A percentile compares a stretch with the other conserved stretches of the same genome.
Evolutionary conservation across 208 protist species (phyloP).

Genomic region (Leishmania tropica): DNA sequence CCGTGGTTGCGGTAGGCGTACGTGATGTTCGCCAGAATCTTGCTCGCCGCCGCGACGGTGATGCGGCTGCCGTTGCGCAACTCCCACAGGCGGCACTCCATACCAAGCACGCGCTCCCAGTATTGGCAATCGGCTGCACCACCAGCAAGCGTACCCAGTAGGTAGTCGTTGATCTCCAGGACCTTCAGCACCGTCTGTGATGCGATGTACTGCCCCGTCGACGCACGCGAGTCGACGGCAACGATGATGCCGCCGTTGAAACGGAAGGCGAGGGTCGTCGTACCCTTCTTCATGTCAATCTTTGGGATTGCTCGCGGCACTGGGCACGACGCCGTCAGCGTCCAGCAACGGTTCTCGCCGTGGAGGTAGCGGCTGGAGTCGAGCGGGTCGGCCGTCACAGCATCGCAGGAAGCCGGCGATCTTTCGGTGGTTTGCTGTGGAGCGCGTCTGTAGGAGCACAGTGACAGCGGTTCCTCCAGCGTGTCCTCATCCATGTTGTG

Average conservation of each 20-base stretch:
- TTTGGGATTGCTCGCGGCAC: slow-evolving; percentile 86
- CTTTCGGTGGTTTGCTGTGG: slow-evolving; percentile 17
- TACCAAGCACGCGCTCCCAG: slow-evolving; percentile 98
- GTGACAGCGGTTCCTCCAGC: slow-evolving; percentile 20
- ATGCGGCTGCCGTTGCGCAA: slow-evolving; percentile 97
- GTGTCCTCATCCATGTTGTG: slow-evolving; percentile 51
- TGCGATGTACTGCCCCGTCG: slow-evolving; percentile 98
- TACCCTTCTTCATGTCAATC: slow-evolving; percentile 95
- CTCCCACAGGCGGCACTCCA: slow-evolving; percentile 94
- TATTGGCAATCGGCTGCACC: slow-evolving; percentile 99
- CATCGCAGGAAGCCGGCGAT: slow-evolving; percentile 54
- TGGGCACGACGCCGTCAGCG: slow-evolving; percentile 74
- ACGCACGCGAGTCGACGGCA: slow-evolving; percentile 99
- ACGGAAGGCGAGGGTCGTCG: slow-evolving; percentile 99
- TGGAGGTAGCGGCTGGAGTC: slow-evolving; percentile 66
- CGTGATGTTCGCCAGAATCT: slow-evolving; percentile 99
- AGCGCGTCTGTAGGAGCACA: slow-evolving; percentile 28
- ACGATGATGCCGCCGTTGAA: slow-evolving; percentile 99
- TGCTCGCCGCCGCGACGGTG: slow-evolving; percentile 98
- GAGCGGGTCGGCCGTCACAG: slow-evolving; percentile 76
- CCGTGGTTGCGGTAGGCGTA: slow-evolving; percentile 98
- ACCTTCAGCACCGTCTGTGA: slow-evolving; percentile 99
- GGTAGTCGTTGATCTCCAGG: slow-evolving; percentile 99
- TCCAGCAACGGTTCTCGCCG: slow-evolving; percentile 71
- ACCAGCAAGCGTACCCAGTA: slow-evolving; percentile 99